Percentiles rank a stretch among this genome's conserved stretches.
Conservation (phyloP, 2,329 filamentous ascomycete species). For the Curvularia verruculosa region DNA sequence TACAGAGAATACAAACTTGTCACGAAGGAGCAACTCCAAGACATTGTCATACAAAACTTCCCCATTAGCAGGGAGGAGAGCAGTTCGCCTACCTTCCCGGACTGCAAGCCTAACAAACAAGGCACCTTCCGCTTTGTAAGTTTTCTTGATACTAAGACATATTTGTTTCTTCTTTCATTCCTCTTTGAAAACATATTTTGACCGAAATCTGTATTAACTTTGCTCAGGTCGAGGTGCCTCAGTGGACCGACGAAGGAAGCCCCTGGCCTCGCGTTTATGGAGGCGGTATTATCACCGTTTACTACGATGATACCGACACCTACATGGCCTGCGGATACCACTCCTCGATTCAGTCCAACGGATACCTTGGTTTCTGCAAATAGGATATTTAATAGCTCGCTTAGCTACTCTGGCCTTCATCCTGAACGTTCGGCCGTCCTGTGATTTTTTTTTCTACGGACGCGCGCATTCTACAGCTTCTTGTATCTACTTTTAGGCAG, state of each 20-base stretch:
- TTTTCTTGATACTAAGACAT: not conserved
- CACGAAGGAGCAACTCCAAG: not conserved
- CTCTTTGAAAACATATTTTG: too few relatives aligned
- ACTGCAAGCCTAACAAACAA: slow-evolving; percentile 1
- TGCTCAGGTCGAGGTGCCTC: not conserved
- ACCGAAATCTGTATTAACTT: not conserved
- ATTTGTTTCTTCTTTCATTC: not conserved
- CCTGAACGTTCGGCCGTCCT: not conserved
- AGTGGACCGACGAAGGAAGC: not conserved
- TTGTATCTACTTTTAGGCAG: not conserved
- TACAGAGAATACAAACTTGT: not conserved
- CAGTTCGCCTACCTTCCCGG: too few relatives aligned
- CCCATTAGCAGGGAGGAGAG: not conserved
- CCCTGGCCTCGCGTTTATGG: not conserved
- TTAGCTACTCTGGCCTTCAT: not conserved
- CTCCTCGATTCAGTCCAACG: not conserved
- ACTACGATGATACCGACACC: slow-evolving; percentile 14
- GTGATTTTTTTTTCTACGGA: not conserved
- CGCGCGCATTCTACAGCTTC: too few relatives aligned
- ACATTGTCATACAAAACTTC: not conserved
- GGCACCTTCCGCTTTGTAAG: slow-evolving; percentile 2
- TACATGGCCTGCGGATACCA: slow-evolving; percentile 4
- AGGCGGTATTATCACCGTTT: slow-evolving; percentile 4
- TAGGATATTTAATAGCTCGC: not conserved
- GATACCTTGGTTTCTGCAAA: not conserved